Evolutionary conservation across 495 filamentous ascomycete species (phyloP).

Genomic region (Aspergillus bertholletiae): DNA sequence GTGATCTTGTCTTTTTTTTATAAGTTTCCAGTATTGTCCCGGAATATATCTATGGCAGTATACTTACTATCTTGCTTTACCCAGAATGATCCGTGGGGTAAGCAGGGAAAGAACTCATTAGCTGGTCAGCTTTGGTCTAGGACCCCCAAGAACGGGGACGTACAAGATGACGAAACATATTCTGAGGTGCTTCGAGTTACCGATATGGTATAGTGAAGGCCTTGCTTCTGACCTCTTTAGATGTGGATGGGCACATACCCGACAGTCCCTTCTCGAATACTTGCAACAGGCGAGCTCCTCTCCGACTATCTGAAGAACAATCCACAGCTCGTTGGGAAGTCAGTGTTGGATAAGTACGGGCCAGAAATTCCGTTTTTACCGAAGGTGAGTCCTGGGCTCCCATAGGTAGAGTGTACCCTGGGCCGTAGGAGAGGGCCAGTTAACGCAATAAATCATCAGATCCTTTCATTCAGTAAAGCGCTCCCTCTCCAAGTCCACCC

Average conservation of each 20-base stretch:
- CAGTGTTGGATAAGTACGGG: constrained; percentile 60
- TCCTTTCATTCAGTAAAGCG: constrained; percentile 74
- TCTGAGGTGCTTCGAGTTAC: constrained; percentile 34
- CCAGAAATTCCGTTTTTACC: constrained; percentile 69
- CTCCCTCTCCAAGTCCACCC: constrained; percentile 81
- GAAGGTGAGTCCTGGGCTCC: constrained; percentile 47
- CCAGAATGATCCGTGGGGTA: constrained; percentile 49
- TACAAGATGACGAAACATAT: constrained; percentile 43
- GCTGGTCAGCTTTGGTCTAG: constrained; percentile 41
- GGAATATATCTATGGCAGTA: too few relatives aligned
- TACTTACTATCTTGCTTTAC: background rate
- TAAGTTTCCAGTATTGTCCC: too few relatives aligned
- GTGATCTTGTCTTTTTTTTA: background rate
- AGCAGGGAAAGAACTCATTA: constrained; percentile 40
- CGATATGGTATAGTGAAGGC: too few relatives aligned
- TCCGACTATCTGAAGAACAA: constrained; percentile 62
- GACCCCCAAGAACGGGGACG: constrained; percentile 32
- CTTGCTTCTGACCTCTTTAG: too few relatives aligned
- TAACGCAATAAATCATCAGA: constrained; percentile 28
- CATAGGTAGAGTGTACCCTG: too few relatives aligned
- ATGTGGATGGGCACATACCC: constrained; percentile 87
- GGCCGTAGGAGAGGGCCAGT: background rate
- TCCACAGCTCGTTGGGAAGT: constrained; percentile 62
- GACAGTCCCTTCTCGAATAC: constrained; percentile 59
- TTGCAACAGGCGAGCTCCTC: constrained; percentile 60